Evolutionary conservation across 176 grass and related monocot species (phyloP), one percentile per base, ranked within the genome.

Genomic region (Rhynchospora pubera): DNA sequence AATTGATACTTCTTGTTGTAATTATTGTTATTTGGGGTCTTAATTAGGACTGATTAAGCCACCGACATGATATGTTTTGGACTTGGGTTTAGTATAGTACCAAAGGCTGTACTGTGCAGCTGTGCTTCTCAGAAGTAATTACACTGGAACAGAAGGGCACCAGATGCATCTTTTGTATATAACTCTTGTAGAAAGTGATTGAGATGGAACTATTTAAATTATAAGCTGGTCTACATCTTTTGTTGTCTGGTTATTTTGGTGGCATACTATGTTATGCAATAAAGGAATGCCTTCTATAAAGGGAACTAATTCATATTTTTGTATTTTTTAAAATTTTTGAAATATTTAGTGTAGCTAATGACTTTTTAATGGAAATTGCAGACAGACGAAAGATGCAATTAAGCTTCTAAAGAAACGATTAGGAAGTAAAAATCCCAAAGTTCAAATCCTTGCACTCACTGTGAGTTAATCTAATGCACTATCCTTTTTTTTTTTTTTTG

Each of bases 391-490:
- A 84, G 97, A 99, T 75, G 83, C 89, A 47, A 83, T 99, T 66
- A 99, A 99, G 86, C 69, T 93, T 56, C 91, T 99, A 86, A 99
- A 99, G 93, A 99, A 99, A 79, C 97, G 97, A 72, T 86, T 99
- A 56, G 91, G 84, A 85, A 99, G 75, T 77, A 99, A 96, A 75
- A 96, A 96, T 83, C 87, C 90, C 0, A 96, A 96, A 99, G 77
- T 99, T 65, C 97, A 99, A 86, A 90, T 96, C 84, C 86, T 99
- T 67, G 69, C 97, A 58, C 93, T 99, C 57, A 90, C 85, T 81
- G 97, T 99, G 70, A 99, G 97, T 93, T 85, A 62, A 50, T 80
- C 10, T 22, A 57, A 82, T 86, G 75, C 3, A 74, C 21, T 74
- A 73, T 50, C 11, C 5, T n/a, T n/a, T n/a, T n/a, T n/a, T n/a